Evolutionary conservation across 345 rosid species (phyloP), one percentile per base, ranked within the genome.

Genomic region (Syzygium aqueum): DNA sequence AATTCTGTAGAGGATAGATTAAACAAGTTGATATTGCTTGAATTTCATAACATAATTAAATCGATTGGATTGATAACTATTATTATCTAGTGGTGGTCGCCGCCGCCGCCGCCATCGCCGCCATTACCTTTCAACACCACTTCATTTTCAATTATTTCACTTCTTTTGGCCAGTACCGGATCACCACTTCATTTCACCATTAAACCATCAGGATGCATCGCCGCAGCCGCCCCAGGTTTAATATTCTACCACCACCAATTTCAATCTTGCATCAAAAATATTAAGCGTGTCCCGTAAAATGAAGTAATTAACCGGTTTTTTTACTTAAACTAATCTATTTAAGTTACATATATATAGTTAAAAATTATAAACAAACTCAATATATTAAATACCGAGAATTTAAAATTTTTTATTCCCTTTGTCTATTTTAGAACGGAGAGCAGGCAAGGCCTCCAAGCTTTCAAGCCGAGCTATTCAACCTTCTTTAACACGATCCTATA

Each of bases 31-130:
- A 61, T 61, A n/a, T 61, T n/a, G 19, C n/a, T 61, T 0, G 10
- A 13, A 27, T n/a, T 61, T 61, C 0, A 5, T 0, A n/a, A n/a
- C 17, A 61, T 8, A 61, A n/a, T 3, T n/a, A 30, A n/a, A 61
- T n/a, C 14, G 30, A 61, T 13, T 27, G 13, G 19, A 13, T 61
- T 3, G 4, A 61, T n/a, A 27, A n/a, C 13, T 4, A 61, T 6
- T n/a, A n/a, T 61, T 4, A 61, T n/a, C 5, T 12, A 0, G 33
- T 59, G 16, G 30, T 59, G 13, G 73, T n/a, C 19, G 0, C 7
- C 0, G 2, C 2, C 0, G 2, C 2, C 0, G 0, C 0, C 15
- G 16, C 30, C 3, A 0, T 14, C 0, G 0, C 0, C 15, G 8
- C 16, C 4, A 0, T 28, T 59, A 14, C 67, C 16, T 27, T 59